A percentile compares a stretch with the other conserved stretches of the same genome.
Conservation (phyloP, 1,284 basidiomycete species). For the Trametes polyzona region DNA sequence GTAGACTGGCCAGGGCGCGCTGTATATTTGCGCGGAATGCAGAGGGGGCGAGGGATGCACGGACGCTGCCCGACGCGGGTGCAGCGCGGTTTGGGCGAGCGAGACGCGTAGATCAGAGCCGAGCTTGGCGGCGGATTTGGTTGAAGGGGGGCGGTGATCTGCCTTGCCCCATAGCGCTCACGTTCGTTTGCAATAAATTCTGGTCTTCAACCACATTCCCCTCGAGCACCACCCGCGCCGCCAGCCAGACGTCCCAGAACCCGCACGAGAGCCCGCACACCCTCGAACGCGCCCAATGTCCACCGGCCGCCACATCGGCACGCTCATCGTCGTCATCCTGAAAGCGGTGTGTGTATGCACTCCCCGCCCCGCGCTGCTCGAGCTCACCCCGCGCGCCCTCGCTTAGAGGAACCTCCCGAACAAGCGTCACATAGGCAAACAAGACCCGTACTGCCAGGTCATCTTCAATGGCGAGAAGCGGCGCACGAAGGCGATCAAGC, state of each 20-base stretch:
- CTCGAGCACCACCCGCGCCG: constrained; percentile 3
- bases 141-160: constrained; percentile 17
- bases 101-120: constrained; percentile 15
- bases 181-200: constrained; percentile 23
- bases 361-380: constrained; percentile 7
- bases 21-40: background rate
- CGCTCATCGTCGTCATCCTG: constrained; percentile 92
- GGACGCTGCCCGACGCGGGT: background rate
- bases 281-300: constrained; percentile 24
- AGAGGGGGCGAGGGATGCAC: background rate
- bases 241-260: constrained; percentile 1
- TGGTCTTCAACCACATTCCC: constrained; percentile 6
- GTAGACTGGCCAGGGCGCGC: too few species aligned
- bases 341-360: constrained; percentile 79
- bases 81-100: background rate
- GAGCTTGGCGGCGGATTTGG: constrained; percentile 15
- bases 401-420: constrained; percentile 88
- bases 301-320: constrained; percentile 76
- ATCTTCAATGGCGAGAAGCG: constrained; percentile 80
- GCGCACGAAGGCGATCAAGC: constrained; percentile 89
- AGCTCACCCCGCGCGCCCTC: constrained; percentile 14
- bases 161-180: constrained; percentile 16
- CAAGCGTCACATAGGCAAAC: constrained; percentile 95
- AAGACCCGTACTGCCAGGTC: constrained; percentile 93
- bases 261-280: constrained; percentile 1